Base-by-base conservation (phyloP, 2,329 filamentous ascomycete genomes). In the Hypocrella siamensis region DNA sequence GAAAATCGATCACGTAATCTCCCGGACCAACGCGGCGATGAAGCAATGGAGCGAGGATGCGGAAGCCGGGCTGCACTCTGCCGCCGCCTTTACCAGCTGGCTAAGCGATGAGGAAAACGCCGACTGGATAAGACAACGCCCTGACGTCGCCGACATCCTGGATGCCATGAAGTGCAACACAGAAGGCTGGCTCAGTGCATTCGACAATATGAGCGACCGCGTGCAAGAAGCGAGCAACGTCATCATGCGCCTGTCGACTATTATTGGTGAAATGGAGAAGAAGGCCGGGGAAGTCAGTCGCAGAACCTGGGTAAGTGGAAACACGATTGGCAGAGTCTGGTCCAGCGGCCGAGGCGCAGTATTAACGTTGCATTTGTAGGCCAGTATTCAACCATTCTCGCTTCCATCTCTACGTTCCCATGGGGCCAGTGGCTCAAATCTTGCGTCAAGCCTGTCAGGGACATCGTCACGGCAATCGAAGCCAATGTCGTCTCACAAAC, bases 161-260 rank as follows among this genome's bases (percentile, higher is more conserved):
- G 70, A 77, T 26, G 84, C 86, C 24, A 96, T 96, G 86, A 79
- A 80, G 46, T 82, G 83, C 21, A 96, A 96, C 44, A 78, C 85
- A 7, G 80, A 92, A 40, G 85, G 86, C 27, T 96, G 88, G 88
- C 72, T 77, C 35, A 74, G 76, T 35, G 84, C 84, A 6, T 77
- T 93, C 46, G 67, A 75, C 33, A 78, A 79, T 33, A 63, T 94
- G 36, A 76, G 84, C 48, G 68, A 69, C 16, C 83, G 79, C 46
- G 76, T 78, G 11, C 70, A 77, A 38, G 67, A 70, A 28, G 61
- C 94, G 17, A 79, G 78, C 19, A 66, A 72, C 6, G 62, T 77
- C 19, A 65, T 93, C 26, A 68, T 74, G 25, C 74, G 79, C 51
- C 68, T 94, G 15, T 75, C 74, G 40, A 75, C 71, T 32, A 80